Evolutionary conservation across 768 basidiomycete species (phyloP).

Genomic region (Mycena metata): DNA sequence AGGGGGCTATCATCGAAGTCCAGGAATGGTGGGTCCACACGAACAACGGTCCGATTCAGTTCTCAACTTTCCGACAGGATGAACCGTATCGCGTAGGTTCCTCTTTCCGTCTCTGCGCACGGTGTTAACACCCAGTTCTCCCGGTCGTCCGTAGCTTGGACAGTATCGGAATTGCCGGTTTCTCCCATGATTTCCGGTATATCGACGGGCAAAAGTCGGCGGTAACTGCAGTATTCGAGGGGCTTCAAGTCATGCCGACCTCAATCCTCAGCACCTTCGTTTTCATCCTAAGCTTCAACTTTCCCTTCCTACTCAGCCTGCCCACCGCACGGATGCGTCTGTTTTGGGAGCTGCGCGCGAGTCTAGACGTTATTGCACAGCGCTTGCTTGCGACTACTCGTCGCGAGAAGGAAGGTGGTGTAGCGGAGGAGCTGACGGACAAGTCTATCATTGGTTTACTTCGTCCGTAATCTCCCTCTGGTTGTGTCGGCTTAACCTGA

Average conservation of each 20-base stretch:
- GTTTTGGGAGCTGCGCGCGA: conserved; percentile 8
- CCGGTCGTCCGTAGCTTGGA: conserved; percentile 52
- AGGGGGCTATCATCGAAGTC: conserved; percentile 48
- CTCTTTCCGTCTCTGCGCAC: too few relatives aligned
- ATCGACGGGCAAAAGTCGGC: conserved; percentile 50
- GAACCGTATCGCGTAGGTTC: conserved; percentile 55
- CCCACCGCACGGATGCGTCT: conserved; percentile 25
- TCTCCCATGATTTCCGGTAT: conserved; percentile 59
- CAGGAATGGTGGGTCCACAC: conserved; percentile 46
- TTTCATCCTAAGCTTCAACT: conserved; percentile 27
- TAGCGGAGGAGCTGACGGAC: too few relatives aligned
- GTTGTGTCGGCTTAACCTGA: neutral
- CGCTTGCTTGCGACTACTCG: conserved; percentile 26
- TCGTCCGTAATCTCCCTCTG: conserved; percentile 22
- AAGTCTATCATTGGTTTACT: too few relatives aligned
- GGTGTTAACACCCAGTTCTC: neutral
- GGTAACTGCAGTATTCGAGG: conserved; percentile 45
- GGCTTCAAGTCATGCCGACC: conserved; percentile 26
- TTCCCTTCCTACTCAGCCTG: conserved; percentile 32
- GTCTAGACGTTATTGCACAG: conserved; percentile 27
- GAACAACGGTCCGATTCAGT: too few relatives aligned
- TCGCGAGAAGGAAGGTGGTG: conserved; percentile 15
- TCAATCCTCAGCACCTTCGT: conserved; percentile 5
- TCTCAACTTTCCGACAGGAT: conserved; percentile 45
- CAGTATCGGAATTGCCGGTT: conserved; percentile 59